Evolutionary conservation across 2,329 filamentous ascomycete species (phyloP).

Genomic region (Sporothrix pseudoabietina): DNA sequence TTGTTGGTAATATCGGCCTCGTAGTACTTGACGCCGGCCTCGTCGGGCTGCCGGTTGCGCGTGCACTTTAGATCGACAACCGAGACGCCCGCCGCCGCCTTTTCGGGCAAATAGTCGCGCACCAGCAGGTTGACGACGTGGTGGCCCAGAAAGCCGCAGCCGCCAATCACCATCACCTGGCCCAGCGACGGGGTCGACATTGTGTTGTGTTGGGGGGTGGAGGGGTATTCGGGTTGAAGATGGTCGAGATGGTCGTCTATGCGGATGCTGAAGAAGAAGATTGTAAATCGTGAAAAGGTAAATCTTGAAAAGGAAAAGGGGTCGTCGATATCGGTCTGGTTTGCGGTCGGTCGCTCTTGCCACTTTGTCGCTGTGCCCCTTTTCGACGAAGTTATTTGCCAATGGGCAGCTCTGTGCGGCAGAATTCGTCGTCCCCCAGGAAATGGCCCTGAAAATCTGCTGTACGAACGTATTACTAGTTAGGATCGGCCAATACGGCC

Average conservation of each 20-base stretch:
- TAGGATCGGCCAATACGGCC: not conserved
- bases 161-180: slow-evolving; percentile 76
- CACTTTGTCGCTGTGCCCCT: slow-evolving; percentile 14
- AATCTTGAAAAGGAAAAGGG: not conserved
- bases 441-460: not conserved
- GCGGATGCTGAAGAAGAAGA: not conserved
- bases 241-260: not conserved
- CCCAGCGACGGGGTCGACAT: slow-evolving; percentile 56
- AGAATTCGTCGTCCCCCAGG: not conserved
- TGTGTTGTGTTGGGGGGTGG: slow-evolving; percentile 27
- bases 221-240: not conserved
- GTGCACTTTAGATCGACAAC: slow-evolving; percentile 73
- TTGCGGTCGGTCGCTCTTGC: not conserved
- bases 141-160: slow-evolving; percentile 82
- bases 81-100: slow-evolving; percentile 55
- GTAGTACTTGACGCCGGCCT: slow-evolving; percentile 64
- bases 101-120: slow-evolving; percentile 53
- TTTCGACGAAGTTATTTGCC: slow-evolving; percentile 13
- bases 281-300: not conserved
- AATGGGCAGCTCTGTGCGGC: slow-evolving; percentile 17
- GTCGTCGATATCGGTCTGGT: not conserved
- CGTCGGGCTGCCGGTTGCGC: slow-evolving; percentile 64
- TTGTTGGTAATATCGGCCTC: slow-evolving; percentile 77
- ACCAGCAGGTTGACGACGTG: slow-evolving; percentile 76
- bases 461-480: too few relatives aligned